A percentile compares a stretch with the other conserved stretches of the same genome.
Conservation (phyloP, 805 yeast genomes). For the Saturnispora besseyi region DNA sequence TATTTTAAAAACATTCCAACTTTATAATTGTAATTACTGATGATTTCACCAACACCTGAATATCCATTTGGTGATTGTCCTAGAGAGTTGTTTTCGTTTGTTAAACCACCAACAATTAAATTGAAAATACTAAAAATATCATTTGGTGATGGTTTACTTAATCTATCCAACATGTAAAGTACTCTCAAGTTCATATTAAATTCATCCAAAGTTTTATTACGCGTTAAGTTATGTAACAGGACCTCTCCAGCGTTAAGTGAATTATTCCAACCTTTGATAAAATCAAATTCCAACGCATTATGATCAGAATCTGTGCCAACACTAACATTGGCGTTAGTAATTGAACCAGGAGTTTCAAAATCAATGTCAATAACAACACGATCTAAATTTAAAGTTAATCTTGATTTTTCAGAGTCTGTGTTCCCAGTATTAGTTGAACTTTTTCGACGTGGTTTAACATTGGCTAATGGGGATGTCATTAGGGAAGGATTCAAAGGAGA, state of each 20-base stretch:
- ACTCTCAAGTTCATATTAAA: constrained; percentile 28
- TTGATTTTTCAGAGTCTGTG: background rate
- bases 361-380: constrained; percentile 8
- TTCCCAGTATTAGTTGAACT: background rate
- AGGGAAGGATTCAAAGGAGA: constrained; percentile 2
- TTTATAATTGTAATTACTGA: constrained; percentile 22
- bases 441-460: background rate
- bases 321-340: constrained; percentile 1
- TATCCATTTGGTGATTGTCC: constrained; percentile 16
- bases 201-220: constrained; percentile 22
- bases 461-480: background rate
- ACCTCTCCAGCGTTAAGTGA: constrained; percentile 22
- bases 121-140: constrained; percentile 28
- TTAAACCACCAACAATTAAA: constrained; percentile 21
- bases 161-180: constrained; percentile 25
- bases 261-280: constrained; percentile 14
- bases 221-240: constrained; percentile 22
- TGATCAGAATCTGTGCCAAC: constrained; percentile 5
- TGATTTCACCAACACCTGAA: constrained; percentile 22
- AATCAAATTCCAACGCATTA: background rate
- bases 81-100: background rate
- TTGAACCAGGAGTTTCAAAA: constrained; percentile 1
- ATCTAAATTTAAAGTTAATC: constrained; percentile 7
- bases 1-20: constrained; percentile 27
- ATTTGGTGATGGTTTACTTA: constrained; percentile 23